A percentile compares a stretch with the other conserved stretches of the same genome.
Conservation (phyloP, 1,284 basidiomycete species). For the Amylostereum areolatum region DNA sequence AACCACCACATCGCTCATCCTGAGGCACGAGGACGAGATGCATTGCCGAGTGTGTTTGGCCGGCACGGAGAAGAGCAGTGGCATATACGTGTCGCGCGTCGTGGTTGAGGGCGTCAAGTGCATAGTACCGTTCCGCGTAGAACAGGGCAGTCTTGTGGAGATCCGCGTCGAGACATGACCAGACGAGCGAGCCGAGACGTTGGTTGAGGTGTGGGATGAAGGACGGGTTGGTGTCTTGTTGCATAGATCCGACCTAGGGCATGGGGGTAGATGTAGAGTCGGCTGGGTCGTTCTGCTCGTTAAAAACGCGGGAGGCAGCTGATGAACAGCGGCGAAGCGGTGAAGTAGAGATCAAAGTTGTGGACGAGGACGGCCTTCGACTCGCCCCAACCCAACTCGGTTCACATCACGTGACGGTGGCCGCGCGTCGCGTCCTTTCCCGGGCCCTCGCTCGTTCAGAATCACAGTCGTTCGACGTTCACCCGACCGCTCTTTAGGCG, state of each 20-base stretch:
- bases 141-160: slow-evolving; percentile 72
- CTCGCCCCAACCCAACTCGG: not conserved
- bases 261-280: slow-evolving; percentile 12
- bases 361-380: not conserved
- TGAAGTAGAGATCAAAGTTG: not conserved
- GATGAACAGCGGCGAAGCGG: not conserved
- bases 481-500: no score
- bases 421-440: no score
- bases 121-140: slow-evolving; percentile 76
- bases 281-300: not conserved
- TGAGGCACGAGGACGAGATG: slow-evolving; percentile 57
- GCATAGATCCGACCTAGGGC: slow-evolving; percentile 28
- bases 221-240: slow-evolving; percentile 41
- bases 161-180: slow-evolving; percentile 74
- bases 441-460: no score
- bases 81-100: slow-evolving; percentile 84
- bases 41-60: slow-evolving; percentile 74
- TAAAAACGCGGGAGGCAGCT: not conserved
- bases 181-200: slow-evolving; percentile 64
- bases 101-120: slow-evolving; percentile 62
- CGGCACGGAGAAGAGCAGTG: slow-evolving; percentile 65
- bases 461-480: no score
- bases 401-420: slow-evolving; percentile 2
- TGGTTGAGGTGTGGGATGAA: slow-evolving; percentile 49
- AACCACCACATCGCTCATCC: slow-evolving; percentile 63